Percentiles rank a stretch among this genome's conserved stretches.
Evolutionary conservation across 2,329 filamentous ascomycete species (phyloP).

Genomic region (Trichoderma guizhouense): DNA sequence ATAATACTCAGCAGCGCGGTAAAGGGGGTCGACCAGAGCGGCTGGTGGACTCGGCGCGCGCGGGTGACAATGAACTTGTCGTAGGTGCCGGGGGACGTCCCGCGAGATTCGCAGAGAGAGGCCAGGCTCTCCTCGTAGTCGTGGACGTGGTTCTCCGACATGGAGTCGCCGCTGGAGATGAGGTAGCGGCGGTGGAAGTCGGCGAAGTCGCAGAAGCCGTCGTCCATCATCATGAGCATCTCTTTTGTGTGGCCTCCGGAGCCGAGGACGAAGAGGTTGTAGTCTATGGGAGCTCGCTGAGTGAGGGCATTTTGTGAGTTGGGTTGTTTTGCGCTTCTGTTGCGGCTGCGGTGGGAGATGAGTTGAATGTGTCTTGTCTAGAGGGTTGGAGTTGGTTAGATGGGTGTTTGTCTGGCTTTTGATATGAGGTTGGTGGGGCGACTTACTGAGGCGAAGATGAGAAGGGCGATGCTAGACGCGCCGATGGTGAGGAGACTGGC

Average conservation of each 20-base stretch:
- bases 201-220: constrained; percentile 49
- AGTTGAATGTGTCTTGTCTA: constrained; percentile 34
- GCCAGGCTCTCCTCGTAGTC: constrained; percentile 38
- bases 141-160: constrained; percentile 67
- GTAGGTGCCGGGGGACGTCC: constrained; percentile 46
- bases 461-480: constrained; percentile 22
- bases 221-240: constrained; percentile 79
- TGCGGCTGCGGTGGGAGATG: constrained; percentile 21
- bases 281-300: constrained; percentile 29
- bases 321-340: constrained; percentile 18
- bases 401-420: not conserved
- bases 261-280: constrained; percentile 79
- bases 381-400: not conserved
- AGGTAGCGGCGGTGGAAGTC: constrained; percentile 75
- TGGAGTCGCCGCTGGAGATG: constrained; percentile 69
- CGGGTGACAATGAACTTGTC: constrained; percentile 68
- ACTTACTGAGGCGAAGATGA: constrained; percentile 33
- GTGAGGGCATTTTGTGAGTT: constrained; percentile 5
- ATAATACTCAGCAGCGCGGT: constrained; percentile 64
- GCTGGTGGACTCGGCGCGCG: constrained; percentile 79
- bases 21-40: constrained; percentile 67
- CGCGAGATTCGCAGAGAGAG: constrained; percentile 21
- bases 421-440: not conserved
- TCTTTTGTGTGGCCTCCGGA: constrained; percentile 94
- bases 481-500: constrained; percentile 20